Percentiles rank a stretch among this genome's conserved stretches.
Conservation (phyloP, 164 flowering plant species). For the Umbilicus rupestris region DNA sequence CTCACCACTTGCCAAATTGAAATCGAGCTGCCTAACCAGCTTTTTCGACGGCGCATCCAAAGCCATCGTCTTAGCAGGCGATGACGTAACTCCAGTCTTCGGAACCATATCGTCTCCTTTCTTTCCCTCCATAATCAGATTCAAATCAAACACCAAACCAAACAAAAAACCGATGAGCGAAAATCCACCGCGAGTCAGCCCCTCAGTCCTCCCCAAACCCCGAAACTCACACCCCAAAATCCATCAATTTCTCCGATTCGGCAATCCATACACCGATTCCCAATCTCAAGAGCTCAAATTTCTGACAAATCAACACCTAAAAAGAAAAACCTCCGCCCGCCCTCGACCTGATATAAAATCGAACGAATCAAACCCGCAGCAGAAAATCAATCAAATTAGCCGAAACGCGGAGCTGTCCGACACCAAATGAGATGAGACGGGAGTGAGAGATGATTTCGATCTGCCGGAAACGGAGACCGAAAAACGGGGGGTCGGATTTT, state of each 20-base stretch:
- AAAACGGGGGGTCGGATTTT: background rate
- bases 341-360: no score
- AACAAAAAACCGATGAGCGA: background rate
- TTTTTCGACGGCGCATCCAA: background rate
- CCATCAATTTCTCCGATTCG: background rate
- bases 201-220: background rate
- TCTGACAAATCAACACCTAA: background rate
- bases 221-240: background rate
- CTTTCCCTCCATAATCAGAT: conserved; percentile 1
- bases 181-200: background rate
- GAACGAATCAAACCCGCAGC: background rate
- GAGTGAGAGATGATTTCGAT: conserved; percentile 1
- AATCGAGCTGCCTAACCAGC: conserved; percentile 11
- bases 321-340: background rate
- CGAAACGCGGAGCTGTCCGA: background rate
- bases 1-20: background rate
- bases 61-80: background rate
- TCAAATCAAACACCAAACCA: background rate
- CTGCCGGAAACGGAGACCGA: background rate
- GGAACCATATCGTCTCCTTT: background rate
- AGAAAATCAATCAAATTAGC: background rate
- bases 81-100: background rate
- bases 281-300: background rate
- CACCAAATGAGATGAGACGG: background rate
- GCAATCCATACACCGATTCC: background rate